phyloP scores from a whole-genome alignment of 768 basidiomycete species.

The Lactifluus subvellereus region DNA sequence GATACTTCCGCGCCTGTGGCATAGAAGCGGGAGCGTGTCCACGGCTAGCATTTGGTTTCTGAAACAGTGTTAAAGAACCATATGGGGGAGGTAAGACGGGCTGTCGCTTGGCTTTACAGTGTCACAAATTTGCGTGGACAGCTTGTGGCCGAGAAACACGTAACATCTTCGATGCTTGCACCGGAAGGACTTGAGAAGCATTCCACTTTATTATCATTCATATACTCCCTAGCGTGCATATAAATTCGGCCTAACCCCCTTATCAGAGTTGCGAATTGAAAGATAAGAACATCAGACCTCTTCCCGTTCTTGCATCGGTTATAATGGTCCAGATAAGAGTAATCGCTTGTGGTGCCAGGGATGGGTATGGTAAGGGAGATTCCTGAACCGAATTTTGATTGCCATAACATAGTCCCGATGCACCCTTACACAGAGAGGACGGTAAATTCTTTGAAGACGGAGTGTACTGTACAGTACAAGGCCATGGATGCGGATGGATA shows the following conservation, averaged over 20 bases:
- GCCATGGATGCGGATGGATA: neutral
- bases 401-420: neutral
- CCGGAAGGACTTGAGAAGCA: neutral
- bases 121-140: neutral
- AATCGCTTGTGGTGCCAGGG: neutral
- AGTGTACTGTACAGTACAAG: neutral
- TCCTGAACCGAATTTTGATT: neutral
- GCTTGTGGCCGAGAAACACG: neutral
- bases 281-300: neutral
- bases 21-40: neutral
- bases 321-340: constrained; percentile 4
- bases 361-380: neutral
- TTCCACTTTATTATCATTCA: neutral
- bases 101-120: neutral
- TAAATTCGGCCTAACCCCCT: neutral
- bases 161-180: neutral
- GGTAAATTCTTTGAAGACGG: neutral
- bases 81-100: neutral
- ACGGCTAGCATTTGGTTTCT: neutral
- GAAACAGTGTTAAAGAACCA: neutral
- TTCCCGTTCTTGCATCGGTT: neutral
- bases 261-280: neutral
- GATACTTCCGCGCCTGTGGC: neutral
- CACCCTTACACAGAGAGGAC: neutral
- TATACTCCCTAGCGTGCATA: neutral